Conservation (phyloP, 805 yeast genomes). For the Ogataea philodendri region DNA sequence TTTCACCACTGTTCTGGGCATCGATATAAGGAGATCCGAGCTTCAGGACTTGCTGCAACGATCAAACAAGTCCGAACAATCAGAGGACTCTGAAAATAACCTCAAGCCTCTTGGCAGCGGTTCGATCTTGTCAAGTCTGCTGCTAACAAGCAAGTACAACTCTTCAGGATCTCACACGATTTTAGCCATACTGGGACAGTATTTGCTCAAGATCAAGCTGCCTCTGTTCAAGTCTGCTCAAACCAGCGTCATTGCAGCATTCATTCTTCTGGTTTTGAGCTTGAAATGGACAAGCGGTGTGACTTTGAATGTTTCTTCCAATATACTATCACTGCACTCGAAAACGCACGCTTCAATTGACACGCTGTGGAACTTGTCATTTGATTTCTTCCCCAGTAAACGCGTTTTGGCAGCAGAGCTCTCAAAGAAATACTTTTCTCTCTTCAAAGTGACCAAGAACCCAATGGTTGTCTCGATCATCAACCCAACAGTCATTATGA, state of each 20-base stretch:
- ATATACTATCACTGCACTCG: conserved; percentile 1
- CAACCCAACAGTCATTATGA: conserved; percentile 28
- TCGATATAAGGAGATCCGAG: conserved; percentile 65
- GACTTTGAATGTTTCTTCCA: conserved; percentile 5
- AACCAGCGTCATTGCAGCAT: conserved; percentile 29
- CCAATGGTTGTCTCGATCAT: conserved; percentile 23
- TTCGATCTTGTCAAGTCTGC: conserved; percentile 21
- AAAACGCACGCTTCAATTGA: conserved; percentile 7
- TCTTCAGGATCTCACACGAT: conserved; percentile 15
- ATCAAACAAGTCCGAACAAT: conserved; percentile 18
- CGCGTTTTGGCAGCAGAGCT: conserved; percentile 32
- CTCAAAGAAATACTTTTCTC: conserved; percentile 12
- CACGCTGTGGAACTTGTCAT: conserved; percentile 16
- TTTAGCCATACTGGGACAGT: conserved; percentile 29
- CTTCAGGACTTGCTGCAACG: conserved; percentile 49
- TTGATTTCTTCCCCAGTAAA: conserved; percentile 29
- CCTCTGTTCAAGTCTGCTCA: conserved; percentile 38
- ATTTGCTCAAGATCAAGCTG: conserved; percentile 34
- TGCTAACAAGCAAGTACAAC: conserved; percentile 14
- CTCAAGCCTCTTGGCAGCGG: conserved; percentile 25
- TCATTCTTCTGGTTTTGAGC: conserved; percentile 31
- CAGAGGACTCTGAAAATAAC: conserved; percentile 2
- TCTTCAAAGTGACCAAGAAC: conserved; percentile 9
- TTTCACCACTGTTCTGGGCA: conserved; percentile 60
- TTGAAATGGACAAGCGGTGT: conserved; percentile 37